Conservation (phyloP, 106 monocot genomes). For the Hemerocallis citrina region DNA sequence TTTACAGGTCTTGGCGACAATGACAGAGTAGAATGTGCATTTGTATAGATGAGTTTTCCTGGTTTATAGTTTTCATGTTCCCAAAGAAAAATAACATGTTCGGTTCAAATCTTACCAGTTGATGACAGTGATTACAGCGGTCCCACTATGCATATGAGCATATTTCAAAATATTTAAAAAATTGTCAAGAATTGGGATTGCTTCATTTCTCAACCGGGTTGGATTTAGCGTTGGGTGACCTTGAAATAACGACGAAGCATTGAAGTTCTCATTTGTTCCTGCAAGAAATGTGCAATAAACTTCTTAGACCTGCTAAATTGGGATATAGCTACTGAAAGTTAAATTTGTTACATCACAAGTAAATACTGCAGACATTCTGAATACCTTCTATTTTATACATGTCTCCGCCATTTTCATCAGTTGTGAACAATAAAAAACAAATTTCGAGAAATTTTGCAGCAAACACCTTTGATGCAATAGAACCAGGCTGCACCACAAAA, state of each 20-base stretch:
- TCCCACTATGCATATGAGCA: conserved; percentile 32
- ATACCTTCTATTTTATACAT: conserved; percentile 40
- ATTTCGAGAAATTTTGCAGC: conserved; percentile 80
- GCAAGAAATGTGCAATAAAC: conserved; percentile 1
- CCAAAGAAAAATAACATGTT: too few species aligned
- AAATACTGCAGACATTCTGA: neutral
- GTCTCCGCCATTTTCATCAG: conserved; percentile 33
- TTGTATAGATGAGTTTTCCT: too few species aligned
- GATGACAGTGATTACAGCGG: conserved; percentile 49
- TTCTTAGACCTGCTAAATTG: neutral
- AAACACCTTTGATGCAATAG: conserved; percentile 45
- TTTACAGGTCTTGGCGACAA: too few species aligned
- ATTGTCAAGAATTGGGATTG: conserved; percentile 45
- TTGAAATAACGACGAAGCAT: conserved; percentile 36
- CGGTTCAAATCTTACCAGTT: conserved; percentile 42
- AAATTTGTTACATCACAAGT: neutral
- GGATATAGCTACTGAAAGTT: neutral
- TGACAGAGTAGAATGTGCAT: too few species aligned
- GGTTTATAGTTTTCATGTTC: too few species aligned
- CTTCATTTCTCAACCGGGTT: conserved; percentile 37
- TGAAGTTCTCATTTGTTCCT: conserved; percentile 41
- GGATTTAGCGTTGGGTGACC: conserved; percentile 47
- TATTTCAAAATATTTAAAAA: conserved; percentile 54
- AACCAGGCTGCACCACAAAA: conserved; percentile 34
- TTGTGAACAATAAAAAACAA: conserved; percentile 49